Evolutionary conservation across 768 basidiomycete genomes (phyloP), one percentile per base, ranked within the genome.

Genomic region (Pilatotrama ljubarskyi): DNA sequence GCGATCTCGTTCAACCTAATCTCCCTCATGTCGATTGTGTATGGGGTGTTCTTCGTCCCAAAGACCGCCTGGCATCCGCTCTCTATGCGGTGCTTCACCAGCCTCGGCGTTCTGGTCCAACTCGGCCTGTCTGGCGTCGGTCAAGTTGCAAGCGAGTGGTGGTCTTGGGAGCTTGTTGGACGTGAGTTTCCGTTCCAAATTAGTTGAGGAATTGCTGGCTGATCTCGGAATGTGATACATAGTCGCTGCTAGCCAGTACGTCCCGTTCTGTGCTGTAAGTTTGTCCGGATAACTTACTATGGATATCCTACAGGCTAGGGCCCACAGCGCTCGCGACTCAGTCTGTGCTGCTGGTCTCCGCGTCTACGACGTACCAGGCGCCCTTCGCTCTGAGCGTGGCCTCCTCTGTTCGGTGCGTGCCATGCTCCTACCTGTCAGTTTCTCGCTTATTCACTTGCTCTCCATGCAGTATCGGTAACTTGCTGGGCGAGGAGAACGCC

Each of bases 61-160:
- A 71, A 75, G 17, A 90, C 84, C 0, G 95, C 95, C 0, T 98
- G 95, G 94, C 80, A 89, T 61, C 93, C 92, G 0, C 68, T 92
- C 29, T 81, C 81, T 0, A 72, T 79, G 44, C 78, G 84, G 8
- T 83, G 84, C 66, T 90, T 94, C 71, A 84, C 81, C 2, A 81
- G 79, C 55, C 79, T 94, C 18, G 84, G 87, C 0, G 73, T 90
- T 8, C 72, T 98, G 41, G 77, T 88, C 5, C 84, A 82, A 42
- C 79, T 98, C 0, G 93, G 95, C 0, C 66, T 95, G 3, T 90
- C 91, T 10, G 95, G 96, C 10, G 84, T 93, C 20, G 88, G 86
- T 0, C 93, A 94, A 72, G 88, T 84, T 3, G 92, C 91, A 1
- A 86, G 85, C 3, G 96, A 97, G 73, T 98, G 95, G 96, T 98